These are phyloP conservation scores for Phytopythium vexans DNA, from an alignment of 352 stramenopile species.

Conservation along the genomic window DNA sequence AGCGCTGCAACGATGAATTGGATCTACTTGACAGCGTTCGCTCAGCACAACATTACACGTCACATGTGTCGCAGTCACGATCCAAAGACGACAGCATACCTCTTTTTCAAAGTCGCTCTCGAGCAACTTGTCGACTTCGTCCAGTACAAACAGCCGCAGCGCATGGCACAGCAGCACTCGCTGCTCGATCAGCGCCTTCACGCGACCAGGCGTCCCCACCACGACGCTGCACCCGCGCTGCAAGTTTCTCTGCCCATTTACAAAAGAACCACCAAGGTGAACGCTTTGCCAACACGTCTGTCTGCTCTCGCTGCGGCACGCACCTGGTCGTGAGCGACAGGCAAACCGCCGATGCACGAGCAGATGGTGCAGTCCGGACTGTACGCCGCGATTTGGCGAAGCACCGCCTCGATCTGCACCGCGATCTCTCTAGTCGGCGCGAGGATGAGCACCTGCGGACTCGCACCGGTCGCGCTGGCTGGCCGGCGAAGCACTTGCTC, in stretches of 20 bases:
- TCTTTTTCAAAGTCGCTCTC: conserved; percentile 60
- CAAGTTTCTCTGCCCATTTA: conserved; percentile 9
- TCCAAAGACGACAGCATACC: conserved; percentile 14
- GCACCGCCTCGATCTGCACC: conserved; percentile 66
- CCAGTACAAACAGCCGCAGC: conserved; percentile 66
- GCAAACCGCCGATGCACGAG: conserved; percentile 59
- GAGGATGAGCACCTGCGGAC: conserved; percentile 54
- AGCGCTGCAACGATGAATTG: conserved; percentile 50
- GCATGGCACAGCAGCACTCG: conserved; percentile 37
- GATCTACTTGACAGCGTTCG: conserved; percentile 28
- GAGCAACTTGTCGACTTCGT: conserved; percentile 84
- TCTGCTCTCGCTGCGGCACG: neutral
- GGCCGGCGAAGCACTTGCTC: conserved; percentile 48
- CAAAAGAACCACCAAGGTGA: neutral
- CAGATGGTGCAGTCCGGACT: conserved; percentile 31
- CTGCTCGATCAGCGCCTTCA: conserved; percentile 67
- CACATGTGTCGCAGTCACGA: neutral
- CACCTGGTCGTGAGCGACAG: conserved; percentile 61
- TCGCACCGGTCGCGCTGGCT: conserved; percentile 10
- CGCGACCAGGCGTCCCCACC: conserved; percentile 68
- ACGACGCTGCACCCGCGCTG: conserved; percentile 52
- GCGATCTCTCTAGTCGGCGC: conserved; percentile 77
- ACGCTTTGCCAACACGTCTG: conserved; percentile 5
- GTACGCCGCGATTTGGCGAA: conserved; percentile 50
- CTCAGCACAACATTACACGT: too few relatives aligned